A percentile compares a stretch with the other conserved stretches of the same genome.
Evolutionary conservation across 495 filamentous ascomycete species (phyloP).

Genomic region (Xanthoparmelia taractica): DNA sequence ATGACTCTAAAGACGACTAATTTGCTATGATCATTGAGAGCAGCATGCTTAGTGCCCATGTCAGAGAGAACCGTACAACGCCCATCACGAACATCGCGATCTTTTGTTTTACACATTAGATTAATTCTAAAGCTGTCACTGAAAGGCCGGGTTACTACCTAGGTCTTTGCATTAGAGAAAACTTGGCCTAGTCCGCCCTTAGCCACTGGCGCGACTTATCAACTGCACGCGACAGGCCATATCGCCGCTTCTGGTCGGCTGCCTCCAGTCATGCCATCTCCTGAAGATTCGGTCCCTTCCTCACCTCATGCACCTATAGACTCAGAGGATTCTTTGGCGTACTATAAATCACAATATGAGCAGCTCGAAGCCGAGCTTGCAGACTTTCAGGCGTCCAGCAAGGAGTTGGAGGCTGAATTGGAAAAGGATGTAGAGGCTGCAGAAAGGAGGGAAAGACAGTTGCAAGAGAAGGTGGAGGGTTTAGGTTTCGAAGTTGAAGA

Average conservation of each 20-base stretch:
- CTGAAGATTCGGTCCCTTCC: conserved; percentile 7
- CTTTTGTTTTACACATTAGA: neutral
- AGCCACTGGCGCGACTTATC: conserved; percentile 2
- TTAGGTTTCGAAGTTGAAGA: conserved; percentile 87
- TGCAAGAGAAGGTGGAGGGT: conserved; percentile 79
- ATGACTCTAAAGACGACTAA: neutral
- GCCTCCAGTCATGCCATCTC: conserved; percentile 7
- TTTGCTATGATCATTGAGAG: neutral
- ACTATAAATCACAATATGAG: conserved; percentile 95
- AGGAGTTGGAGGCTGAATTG: conserved; percentile 87
- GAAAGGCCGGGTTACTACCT: neutral
- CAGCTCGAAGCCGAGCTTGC: conserved; percentile 82
- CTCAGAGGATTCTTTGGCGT: conserved; percentile 66
- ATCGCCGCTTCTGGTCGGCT: conserved; percentile 13
- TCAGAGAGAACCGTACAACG: neutral
- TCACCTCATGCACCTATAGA: conserved; percentile 2
- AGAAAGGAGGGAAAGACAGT: conserved; percentile 78
- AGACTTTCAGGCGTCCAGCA: conserved; percentile 89
- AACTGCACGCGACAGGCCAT: neutral
- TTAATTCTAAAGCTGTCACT: neutral
- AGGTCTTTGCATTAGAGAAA: neutral
- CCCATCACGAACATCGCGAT: conserved; percentile 2
- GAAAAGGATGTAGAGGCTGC: conserved; percentile 95
- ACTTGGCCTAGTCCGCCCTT: neutral
- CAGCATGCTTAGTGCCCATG: neutral